phyloP scores from a whole-genome alignment of 2,329 filamentous ascomycete genomes.

The Aspergillus puulaauensis region DNA sequence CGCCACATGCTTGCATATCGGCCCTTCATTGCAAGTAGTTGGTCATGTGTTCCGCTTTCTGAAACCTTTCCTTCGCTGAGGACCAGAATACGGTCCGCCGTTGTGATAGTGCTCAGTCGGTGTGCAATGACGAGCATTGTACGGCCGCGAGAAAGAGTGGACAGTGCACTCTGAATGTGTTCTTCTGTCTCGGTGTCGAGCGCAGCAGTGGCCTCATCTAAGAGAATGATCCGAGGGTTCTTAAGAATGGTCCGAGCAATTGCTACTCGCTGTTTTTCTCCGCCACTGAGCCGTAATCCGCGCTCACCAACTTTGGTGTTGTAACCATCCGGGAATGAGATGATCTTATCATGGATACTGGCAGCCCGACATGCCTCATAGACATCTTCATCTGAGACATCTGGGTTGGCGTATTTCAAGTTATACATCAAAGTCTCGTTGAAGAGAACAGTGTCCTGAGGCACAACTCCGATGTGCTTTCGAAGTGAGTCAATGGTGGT shows the following conservation, averaged over 20 bases:
- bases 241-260: constrained; percentile 93
- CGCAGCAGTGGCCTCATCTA: constrained; percentile 90
- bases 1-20: constrained; percentile 85
- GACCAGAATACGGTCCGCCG: constrained; percentile 81
- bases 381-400: constrained; percentile 77
- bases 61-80: constrained; percentile 73
- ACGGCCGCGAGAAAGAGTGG: constrained; percentile 76
- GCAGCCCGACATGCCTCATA: constrained; percentile 79
- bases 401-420: constrained; percentile 80
- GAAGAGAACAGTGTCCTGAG: constrained; percentile 93
- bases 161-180: constrained; percentile 84
- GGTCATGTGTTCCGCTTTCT: constrained; percentile 75
- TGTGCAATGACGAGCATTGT: constrained; percentile 96
- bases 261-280: constrained; percentile 90
- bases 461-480: constrained; percentile 88
- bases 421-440: constrained; percentile 97
- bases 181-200: constrained; percentile 90
- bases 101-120: constrained; percentile 79
- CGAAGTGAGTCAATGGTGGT: constrained; percentile 93
- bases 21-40: constrained; percentile 68
- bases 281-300: constrained; percentile 80
- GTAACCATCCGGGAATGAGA: constrained; percentile 85
- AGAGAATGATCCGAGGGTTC: constrained; percentile 84
- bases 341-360: constrained; percentile 89
- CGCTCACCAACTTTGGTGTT: constrained; percentile 88